These are phyloP conservation scores for Lactifluus volemus DNA, from an alignment of 768 basidiomycete genomes.

Conservation along the genomic window DNA sequence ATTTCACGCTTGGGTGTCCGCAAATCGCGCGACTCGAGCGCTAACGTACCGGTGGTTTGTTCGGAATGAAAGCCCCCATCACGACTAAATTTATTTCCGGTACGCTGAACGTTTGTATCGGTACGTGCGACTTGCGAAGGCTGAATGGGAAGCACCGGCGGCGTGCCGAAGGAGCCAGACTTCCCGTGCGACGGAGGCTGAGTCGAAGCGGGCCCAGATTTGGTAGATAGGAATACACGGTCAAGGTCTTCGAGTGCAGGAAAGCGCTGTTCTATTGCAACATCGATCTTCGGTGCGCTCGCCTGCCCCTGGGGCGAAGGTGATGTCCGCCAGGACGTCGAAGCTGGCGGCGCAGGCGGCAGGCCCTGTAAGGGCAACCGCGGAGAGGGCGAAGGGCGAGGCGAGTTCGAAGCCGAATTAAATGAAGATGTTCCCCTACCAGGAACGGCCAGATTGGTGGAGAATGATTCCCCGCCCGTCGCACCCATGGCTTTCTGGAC, in stretches of 20 bases:
- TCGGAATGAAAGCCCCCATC: conserved; percentile 44
- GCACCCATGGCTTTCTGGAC: conserved; percentile 50
- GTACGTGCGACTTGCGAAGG: neutral
- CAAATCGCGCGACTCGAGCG: conserved; percentile 32
- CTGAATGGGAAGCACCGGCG: neutral
- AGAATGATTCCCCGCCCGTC: neutral
- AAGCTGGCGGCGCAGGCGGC: conserved; percentile 12
- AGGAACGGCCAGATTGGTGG: conserved; percentile 12
- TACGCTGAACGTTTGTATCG: neutral
- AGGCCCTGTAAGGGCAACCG: conserved; percentile 8
- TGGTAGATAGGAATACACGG: conserved; percentile 35
- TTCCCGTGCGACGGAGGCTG: conserved; percentile 9
- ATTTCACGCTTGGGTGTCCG: conserved; percentile 7
- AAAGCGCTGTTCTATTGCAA: conserved; percentile 63
- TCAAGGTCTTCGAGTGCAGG: conserved; percentile 85
- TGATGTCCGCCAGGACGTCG: conserved; percentile 13
- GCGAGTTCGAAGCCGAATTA: conserved; percentile 5
- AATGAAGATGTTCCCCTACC: conserved; percentile 5
- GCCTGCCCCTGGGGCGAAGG: conserved; percentile 5
- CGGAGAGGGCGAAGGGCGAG: conserved; percentile 15
- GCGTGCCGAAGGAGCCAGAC: neutral
- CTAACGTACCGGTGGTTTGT: conserved; percentile 45
- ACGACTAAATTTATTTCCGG: conserved; percentile 10
- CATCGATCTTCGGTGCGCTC: conserved; percentile 30
- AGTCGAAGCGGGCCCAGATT: conserved; percentile 9